Evolutionary conservation across 2,329 filamentous ascomycete genomes (phyloP).

Genomic region (Fonsecaea nubica): DNA sequence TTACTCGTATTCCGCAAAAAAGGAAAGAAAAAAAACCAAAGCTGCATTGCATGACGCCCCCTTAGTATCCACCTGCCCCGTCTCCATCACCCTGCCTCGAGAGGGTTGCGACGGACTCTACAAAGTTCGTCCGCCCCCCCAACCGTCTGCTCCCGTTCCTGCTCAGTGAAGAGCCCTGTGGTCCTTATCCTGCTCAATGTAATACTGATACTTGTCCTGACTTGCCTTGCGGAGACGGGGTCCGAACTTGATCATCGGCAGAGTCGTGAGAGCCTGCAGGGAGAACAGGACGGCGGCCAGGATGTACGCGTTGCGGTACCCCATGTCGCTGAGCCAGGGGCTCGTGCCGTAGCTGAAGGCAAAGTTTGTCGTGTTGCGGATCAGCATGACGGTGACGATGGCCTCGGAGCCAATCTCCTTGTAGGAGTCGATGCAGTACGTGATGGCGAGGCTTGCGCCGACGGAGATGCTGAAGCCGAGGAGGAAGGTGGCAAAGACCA

Average conservation of each 20-base stretch:
- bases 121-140: too few species aligned
- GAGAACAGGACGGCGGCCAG: neutral
- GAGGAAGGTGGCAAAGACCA: constrained; percentile 49
- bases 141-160: too few species aligned
- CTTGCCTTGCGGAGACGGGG: too few species aligned
- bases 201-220: too few species aligned
- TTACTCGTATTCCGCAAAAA: too few species aligned
- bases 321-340: constrained; percentile 53
- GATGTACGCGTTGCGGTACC: constrained; percentile 56
- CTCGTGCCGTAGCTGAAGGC: constrained; percentile 56
- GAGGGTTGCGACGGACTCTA: too few species aligned
- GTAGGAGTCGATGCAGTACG: constrained; percentile 52
- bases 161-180: too few species aligned
- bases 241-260: neutral
- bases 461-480: constrained; percentile 20
- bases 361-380: constrained; percentile 58
- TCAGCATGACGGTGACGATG: constrained; percentile 53
- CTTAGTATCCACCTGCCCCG: too few species aligned
- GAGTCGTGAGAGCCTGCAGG: neutral
- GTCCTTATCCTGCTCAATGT: too few species aligned
- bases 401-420: constrained; percentile 45
- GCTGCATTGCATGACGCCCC: too few species aligned
- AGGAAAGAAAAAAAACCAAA: too few species aligned
- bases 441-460: constrained; percentile 51
- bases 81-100: too few species aligned